These are phyloP conservation scores for Alternaria sp. DNA, from an alignment of 2,329 filamentous ascomycete genomes.

Conservation along the genomic window DNA sequence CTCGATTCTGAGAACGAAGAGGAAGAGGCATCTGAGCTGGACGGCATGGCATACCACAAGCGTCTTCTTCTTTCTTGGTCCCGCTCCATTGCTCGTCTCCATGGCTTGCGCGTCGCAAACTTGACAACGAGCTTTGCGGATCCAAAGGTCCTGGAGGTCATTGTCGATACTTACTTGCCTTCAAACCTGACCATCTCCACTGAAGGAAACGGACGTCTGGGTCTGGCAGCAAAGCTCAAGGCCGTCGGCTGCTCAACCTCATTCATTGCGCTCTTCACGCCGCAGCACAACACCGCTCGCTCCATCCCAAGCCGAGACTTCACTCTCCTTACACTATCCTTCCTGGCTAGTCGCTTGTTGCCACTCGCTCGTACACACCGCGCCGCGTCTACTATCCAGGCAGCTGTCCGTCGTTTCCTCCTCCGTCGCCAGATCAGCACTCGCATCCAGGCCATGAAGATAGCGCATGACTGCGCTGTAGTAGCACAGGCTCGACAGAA, in stretches of 20 bases:
- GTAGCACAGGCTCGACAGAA: constrained; percentile 55
- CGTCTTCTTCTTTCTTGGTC: constrained; percentile 64
- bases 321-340: constrained; percentile 63
- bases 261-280: constrained; percentile 55
- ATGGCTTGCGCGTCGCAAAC: constrained; percentile 58
- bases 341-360: constrained; percentile 65
- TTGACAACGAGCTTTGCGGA: constrained; percentile 65
- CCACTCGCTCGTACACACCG: constrained; percentile 56
- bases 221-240: constrained; percentile 47
- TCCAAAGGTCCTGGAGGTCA: constrained; percentile 59
- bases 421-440: constrained; percentile 35
- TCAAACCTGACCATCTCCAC: constrained; percentile 11
- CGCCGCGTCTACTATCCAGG: constrained; percentile 61
- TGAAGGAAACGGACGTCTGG: constrained; percentile 1
- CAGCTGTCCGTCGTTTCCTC: constrained; percentile 54
- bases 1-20: constrained; percentile 41
- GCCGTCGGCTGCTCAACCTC: constrained; percentile 51
- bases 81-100: constrained; percentile 55
- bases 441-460: constrained; percentile 48
- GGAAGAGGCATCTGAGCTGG: constrained; percentile 23
- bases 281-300: constrained; percentile 24
- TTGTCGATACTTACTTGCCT: constrained; percentile 63
- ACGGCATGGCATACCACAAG: constrained; percentile 44
- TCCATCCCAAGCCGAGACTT: constrained; percentile 61
- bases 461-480: constrained; percentile 55